Evolutionary conservation across 108 stramenopile genomes (phyloP), one percentile per base, ranked within the genome.

Genomic region (Conticribra guillardii): DNA sequence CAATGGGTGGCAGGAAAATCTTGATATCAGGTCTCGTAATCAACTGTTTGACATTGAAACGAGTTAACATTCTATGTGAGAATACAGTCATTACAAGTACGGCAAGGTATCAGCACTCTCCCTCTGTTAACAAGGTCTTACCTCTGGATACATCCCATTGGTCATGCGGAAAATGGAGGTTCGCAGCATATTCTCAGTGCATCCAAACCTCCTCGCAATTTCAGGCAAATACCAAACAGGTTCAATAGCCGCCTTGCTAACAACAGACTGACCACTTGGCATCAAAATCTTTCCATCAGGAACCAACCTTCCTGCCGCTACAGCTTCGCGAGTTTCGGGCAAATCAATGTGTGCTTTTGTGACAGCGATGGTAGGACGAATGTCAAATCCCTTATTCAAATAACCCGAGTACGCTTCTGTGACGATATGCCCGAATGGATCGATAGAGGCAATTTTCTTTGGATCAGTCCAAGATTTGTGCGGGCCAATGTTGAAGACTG

Each of bases 291-390:
- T 90, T 14, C 97, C 97, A 71, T 98, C 99, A 0, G 99, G 91
- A 28, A 82, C 71, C 26, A 99, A 84, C 14, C 99, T 73, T 19
- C 96, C 96, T 18, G 89, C 64, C 15, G 84, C 74, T 5, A 99
- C 59, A 3, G 93, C 96, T 71, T 99, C 97, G 23, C 95, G 80
- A 59, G 96, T 92, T 82, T 99, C 98, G 0, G 98, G 97, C 2
- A 99, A 68, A 60, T 99, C 97, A 79, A 99, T 96, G 85, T 99
- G 98, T 0, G 98, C 98, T 80, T 98, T 97, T 15, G 99, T 99
- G n/a, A 99, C 96, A 33, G 99, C 99, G 76, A 99, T 99, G n/a
- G 99, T 99, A 1, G 99, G 99, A 16, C 99, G 96, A 71, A 98
- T 94, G 69, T 99, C 99, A 76, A 93, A 97, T 55, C 98, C 99